Evolutionary conservation across 2,329 filamentous ascomycete genomes (phyloP).

Genomic region (Penicillium sumatraense): DNA sequence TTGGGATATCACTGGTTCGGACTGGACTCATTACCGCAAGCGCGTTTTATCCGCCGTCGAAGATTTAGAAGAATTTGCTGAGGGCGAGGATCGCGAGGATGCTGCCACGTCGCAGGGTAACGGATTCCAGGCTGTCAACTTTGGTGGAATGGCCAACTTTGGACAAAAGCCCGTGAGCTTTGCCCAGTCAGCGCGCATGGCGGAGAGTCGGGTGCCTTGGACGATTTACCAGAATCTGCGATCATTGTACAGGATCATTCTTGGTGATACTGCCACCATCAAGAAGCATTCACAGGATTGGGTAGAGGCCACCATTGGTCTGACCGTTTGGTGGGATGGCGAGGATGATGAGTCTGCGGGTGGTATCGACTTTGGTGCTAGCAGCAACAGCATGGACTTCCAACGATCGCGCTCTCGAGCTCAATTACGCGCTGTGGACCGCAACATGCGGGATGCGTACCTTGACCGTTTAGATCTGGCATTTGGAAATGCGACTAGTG

Average conservation of each 20-base stretch:
- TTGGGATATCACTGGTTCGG: constrained; percentile 81
- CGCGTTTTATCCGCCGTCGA: constrained; percentile 71
- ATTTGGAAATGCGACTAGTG: constrained; percentile 68
- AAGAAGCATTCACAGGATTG: constrained; percentile 82
- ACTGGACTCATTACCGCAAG: constrained; percentile 84
- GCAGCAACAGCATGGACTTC: constrained; percentile 27
- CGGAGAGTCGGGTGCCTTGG: constrained; percentile 87
- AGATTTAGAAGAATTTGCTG: constrained; percentile 76
- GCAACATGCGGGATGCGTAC: constrained; percentile 68
- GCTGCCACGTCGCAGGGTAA: constrained; percentile 43
- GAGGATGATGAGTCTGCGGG: constrained; percentile 60
- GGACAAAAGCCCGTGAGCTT: constrained; percentile 62
- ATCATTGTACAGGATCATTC: constrained; percentile 77
- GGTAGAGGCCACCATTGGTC: constrained; percentile 82
- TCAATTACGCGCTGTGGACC: constrained; percentile 50
- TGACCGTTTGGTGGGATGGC: constrained; percentile 93
- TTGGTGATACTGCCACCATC: constrained; percentile 77
- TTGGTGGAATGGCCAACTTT: constrained; percentile 48
- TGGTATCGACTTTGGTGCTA: constrained; percentile 29
- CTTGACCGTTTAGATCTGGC: constrained; percentile 72
- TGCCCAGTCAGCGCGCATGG: constrained; percentile 70
- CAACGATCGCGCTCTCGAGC: constrained; percentile 38
- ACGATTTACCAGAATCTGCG: constrained; percentile 84
- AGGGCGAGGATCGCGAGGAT: constrained; percentile 65
- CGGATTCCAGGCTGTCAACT: constrained; percentile 54